Conservation (phyloP, 805 yeast species). For the Dipodascus geniculatus region DNA sequence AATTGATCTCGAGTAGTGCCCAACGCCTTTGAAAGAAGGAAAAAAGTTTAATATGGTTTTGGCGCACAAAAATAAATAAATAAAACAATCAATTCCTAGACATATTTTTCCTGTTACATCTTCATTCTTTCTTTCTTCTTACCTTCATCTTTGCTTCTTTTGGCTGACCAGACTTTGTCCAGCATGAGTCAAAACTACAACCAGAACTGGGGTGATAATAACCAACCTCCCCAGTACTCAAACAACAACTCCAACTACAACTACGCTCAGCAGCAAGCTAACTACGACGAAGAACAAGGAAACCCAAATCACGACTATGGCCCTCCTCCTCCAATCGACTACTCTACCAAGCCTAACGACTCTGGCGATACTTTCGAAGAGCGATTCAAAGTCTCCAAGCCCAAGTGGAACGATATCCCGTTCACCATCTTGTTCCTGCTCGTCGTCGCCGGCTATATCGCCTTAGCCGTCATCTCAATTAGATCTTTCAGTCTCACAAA, state of each 20-base stretch:
- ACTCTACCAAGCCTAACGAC: slow-evolving; percentile 16
- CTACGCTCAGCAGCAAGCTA: neutral
- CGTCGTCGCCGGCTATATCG: slow-evolving; percentile 53
- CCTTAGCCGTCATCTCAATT: slow-evolving; percentile 56
- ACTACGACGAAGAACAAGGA: neutral
- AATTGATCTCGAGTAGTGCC: neutral
- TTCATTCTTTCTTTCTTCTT: neutral
- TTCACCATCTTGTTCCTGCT: slow-evolving; percentile 31
- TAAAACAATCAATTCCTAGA: no score
- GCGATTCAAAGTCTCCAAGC: slow-evolving; percentile 53
- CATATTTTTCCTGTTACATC: neutral
- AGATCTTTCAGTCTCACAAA: slow-evolving; percentile 48
- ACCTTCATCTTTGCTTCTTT: neutral
- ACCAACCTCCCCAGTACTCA: slow-evolving; percentile 4
- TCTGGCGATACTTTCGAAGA: slow-evolving; percentile 44
- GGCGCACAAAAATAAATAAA: no score
- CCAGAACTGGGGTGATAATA: neutral
- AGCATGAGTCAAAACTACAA: neutral
- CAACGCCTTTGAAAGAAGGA: neutral
- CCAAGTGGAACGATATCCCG: slow-evolving; percentile 55
- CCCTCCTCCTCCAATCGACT: slow-evolving; percentile 11
- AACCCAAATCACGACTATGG: neutral
- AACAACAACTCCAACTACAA: slow-evolving; percentile 4
- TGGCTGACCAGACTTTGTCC: neutral
- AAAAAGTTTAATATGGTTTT: neutral